Evolutionary conservation across 176 grass and related monocot species (phyloP), one percentile per base, ranked within the genome.

Genomic region (Musa acuminata): DNA sequence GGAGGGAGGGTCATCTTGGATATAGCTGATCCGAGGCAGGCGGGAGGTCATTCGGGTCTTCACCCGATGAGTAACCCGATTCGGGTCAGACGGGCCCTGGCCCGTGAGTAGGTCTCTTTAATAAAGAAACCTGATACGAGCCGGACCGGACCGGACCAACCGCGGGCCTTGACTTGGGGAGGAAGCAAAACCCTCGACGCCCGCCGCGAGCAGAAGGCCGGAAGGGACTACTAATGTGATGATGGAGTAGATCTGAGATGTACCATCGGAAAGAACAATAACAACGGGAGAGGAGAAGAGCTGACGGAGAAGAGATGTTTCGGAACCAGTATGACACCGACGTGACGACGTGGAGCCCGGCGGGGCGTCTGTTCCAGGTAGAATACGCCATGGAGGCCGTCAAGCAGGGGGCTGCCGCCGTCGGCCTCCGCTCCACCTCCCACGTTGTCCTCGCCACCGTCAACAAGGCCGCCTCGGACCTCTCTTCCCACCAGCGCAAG

Each of bases 311-410:
- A 54, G 52, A 54, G 19, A 80, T 80, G 78, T 97, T 97, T 69
- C 81, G 93, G 21, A 97, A 97, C 83, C 93, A 97, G 93, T 97
- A 93, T 70, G 90, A 97, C 83, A 93, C 93, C 35, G 93, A 97
- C 23, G 90, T 97, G 76, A 97, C 93, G 27, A 97, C 93, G 8
- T 97, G 93, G 93, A 97, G 93, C 77, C 94, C 94, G 0, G 84
- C 87, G 72, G 94, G 94, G 68, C 88, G 94, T 54, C 86, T 98
- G 17, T 98, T 98, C 90, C 94, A 98, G 86, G 94, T 98, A 12
- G 90, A 98, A 65, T 98, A 98, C 84, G 90, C 94, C 71, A 98
- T 98, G 94, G 90, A 98, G 86, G 90, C 94, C 25, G 94, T 98
- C 49, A 98, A 98, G 94, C 94, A 98, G 80, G 94, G 94, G 17